phyloP scores from a whole-genome alignment of 164 flowering plant genomes.

The Magnolia sinica region DNA sequence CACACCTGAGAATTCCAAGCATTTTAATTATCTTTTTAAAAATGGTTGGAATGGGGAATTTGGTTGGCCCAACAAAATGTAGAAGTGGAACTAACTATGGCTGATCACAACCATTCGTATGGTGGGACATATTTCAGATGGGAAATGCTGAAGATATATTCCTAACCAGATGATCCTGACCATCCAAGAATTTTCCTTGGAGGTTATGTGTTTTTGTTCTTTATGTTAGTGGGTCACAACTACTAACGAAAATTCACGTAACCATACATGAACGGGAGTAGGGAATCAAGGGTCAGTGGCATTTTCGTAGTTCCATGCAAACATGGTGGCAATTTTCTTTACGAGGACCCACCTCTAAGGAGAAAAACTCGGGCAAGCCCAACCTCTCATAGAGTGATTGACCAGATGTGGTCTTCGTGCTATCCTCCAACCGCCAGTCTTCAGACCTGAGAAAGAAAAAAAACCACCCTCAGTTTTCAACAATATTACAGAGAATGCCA shows the following conservation, averaged over 20 bases:
- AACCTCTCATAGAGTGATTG: constrained; percentile 18
- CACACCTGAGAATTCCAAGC: constrained; percentile 34
- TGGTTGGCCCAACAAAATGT: neutral
- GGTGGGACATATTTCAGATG: neutral
- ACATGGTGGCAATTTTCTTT: neutral
- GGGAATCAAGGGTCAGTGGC: neutral
- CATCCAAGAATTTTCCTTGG: neutral
- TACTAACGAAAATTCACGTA: no score
- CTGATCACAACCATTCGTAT: neutral
- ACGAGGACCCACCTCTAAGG: constrained; percentile 28
- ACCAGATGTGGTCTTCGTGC: constrained; percentile 19
- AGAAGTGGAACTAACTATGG: neutral
- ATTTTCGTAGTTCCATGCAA: neutral
- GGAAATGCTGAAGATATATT: neutral
- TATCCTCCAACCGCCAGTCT: constrained; percentile 19
- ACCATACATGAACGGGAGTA: neutral
- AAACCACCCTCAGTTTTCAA: neutral
- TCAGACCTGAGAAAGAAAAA: constrained; percentile 24
- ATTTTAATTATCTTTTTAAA: no score
- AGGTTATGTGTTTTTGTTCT: neutral
- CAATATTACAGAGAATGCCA: neutral
- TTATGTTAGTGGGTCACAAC: no score
- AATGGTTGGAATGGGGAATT: neutral
- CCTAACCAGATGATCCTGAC: neutral
- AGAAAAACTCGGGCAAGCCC: constrained; percentile 42